A percentile compares a stretch with the other conserved stretches of the same genome.
Conservation (phyloP, 129 eudicot genomes). For the Flaveria trinervia region DNA sequence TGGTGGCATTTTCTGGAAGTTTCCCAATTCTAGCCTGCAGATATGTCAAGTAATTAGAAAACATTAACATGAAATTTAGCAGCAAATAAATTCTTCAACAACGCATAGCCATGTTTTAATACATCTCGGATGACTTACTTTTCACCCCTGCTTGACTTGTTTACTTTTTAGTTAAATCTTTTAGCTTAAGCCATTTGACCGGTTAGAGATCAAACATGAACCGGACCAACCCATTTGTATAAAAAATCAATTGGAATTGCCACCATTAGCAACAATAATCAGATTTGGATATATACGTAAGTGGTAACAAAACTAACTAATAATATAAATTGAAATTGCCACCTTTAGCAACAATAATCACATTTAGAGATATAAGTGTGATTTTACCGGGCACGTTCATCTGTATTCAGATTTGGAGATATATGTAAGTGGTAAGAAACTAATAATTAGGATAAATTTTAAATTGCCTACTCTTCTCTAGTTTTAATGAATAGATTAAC, state of each 20-base stretch:
- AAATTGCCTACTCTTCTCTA: not conserved
- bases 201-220: not conserved
- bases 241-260: not conserved
- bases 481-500: not conserved
- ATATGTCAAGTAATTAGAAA: slow-evolving; percentile 24
- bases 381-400: no score
- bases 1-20: slow-evolving; percentile 62
- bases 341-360: not conserved
- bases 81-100: not conserved
- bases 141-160: not conserved
- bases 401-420: no score
- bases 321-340: not conserved
- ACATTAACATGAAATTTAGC: not conserved
- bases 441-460: not conserved
- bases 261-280: not conserved
- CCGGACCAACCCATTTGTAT: not conserved
- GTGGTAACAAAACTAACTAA: no score
- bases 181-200: not conserved
- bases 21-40: slow-evolving; percentile 82
- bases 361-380: not conserved
- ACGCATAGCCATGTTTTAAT: slow-evolving; percentile 4
- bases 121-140: not conserved
- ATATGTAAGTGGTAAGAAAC: not conserved
- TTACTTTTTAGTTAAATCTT: not conserved
- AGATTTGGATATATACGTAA: not conserved